A percentile compares a stretch with the other conserved stretches of the same genome.
phyloP scores from a whole-genome alignment of 2,329 filamentous ascomycete species.

The Basipetospora chlamydospora region DNA sequence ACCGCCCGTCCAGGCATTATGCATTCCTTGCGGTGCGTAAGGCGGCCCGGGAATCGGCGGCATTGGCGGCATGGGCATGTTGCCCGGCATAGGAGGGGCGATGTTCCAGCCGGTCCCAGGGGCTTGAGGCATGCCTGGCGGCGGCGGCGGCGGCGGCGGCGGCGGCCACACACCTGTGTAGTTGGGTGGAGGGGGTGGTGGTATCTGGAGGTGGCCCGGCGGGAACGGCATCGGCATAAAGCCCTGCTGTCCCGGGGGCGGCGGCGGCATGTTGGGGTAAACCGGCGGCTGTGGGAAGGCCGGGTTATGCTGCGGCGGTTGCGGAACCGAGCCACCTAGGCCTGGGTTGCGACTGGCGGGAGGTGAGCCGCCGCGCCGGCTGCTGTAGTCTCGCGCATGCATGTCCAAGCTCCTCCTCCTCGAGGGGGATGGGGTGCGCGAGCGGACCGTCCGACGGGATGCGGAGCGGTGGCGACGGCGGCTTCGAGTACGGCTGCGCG shows the following conservation, averaged over 20 bases:
- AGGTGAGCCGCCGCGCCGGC: too few species aligned
- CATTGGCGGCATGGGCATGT: slow-evolving; percentile 5
- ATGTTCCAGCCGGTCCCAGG: too few species aligned
- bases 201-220: slow-evolving; percentile 13
- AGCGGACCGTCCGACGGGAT: neutral
- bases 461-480: slow-evolving; percentile 7
- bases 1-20: neutral
- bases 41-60: slow-evolving; percentile 7
- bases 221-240: slow-evolving; percentile 10
- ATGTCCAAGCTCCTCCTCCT: too few species aligned
- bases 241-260: neutral
- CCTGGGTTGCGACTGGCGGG: neutral
- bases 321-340: neutral
- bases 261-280: slow-evolving; percentile 5
- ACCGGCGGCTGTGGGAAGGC: slow-evolving; percentile 6
- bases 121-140: too few species aligned
- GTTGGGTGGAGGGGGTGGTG: slow-evolving; percentile 20
- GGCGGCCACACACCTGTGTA: slow-evolving; percentile 28
- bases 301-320: slow-evolving; percentile 8
- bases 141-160: slow-evolving; percentile 20
- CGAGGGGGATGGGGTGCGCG: slow-evolving; percentile 2
- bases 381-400: too few species aligned
- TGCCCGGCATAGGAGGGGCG: too few species aligned
- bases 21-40: too few species aligned
- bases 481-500: slow-evolving; percentile 7